Evolutionary conservation across 371 early-diverging fungal species (phyloP).

Genomic region (Syncephalis plumigaleata): DNA sequence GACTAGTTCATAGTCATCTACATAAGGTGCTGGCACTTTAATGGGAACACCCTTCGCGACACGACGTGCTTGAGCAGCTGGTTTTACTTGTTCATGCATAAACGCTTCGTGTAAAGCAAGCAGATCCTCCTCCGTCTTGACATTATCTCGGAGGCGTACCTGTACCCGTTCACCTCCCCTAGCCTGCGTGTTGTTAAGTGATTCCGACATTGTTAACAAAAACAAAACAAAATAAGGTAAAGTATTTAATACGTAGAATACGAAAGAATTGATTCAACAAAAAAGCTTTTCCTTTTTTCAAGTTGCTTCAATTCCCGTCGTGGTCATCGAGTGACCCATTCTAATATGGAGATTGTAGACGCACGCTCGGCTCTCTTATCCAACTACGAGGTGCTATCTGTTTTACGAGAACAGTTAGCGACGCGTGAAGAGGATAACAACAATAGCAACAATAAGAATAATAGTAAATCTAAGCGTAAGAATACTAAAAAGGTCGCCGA

Average conservation of each 20-base stretch:
- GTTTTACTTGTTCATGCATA: constrained; percentile 15
- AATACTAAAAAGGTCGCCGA: constrained; percentile 24
- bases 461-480: constrained; percentile 9
- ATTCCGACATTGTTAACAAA: too few relatives aligned
- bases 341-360: constrained; percentile 36
- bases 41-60: too few relatives aligned
- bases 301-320: too few relatives aligned
- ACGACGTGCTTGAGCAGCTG: constrained; percentile 22
- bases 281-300: too few relatives aligned
- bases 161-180: too few relatives aligned
- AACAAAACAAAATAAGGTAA: too few relatives aligned
- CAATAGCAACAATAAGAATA: constrained; percentile 17
- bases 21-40: too few relatives aligned
- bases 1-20: too few relatives aligned
- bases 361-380: constrained; percentile 30
- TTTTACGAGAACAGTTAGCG: constrained; percentile 22
- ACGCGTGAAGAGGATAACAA: constrained; percentile 8
- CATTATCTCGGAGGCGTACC: neutral
- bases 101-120: constrained; percentile 36
- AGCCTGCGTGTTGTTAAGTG: too few relatives aligned
- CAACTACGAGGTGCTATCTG: constrained; percentile 35
- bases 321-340: too few relatives aligned
- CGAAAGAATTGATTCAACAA: too few relatives aligned
- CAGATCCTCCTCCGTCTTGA: constrained; percentile 32
- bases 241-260: too few relatives aligned